Evolutionary conservation across 352 stramenopile species (phyloP), one percentile per base, ranked within the genome.

Genomic region (Globisporangium emineosum): DNA sequence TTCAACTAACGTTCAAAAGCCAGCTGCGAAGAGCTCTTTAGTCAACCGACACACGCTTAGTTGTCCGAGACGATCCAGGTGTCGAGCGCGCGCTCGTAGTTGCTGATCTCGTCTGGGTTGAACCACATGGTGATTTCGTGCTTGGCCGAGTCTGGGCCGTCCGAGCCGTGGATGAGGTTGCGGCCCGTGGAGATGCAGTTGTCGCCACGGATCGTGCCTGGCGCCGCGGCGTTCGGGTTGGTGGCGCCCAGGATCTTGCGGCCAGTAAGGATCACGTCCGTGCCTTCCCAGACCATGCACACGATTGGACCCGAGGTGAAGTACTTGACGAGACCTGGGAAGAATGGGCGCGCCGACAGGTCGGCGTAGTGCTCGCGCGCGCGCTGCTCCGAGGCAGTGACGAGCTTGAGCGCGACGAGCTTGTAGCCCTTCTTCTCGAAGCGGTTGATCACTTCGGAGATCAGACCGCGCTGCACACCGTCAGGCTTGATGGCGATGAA

Each of bases 351-450:
- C 43, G 72, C 86, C 59, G 79, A 82, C 61, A 98, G 82, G 70
- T 98, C 96, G 49, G 93, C 90, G 82, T 98, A 98, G 78, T 98
- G 94, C 52, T 79, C 78, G 62, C 94, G 80, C 43, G 92, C 91
- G 65, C 96, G 95, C 79, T 94, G 78, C 67, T 96, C 78, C 4
- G 90, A 90, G 6, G 94, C 90, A 62, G 91, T 97, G 64, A 98
- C 91, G 77, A 98, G 88, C 84, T 98, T 98, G 50, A 98, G 73
- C 19, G 82, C 93, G 47, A 97, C 90, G 65, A 96, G 86, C 78
- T 98, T 98, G 90, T 98, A 98, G 65, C 95, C 95, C 77, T 97
- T 97, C 76, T 97, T 97, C 77, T 98, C 93, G 70, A 98, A 98
- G 66, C 95, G 86, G 60, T 65, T 87, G 76, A 98, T 98, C 51